Percentiles rank a stretch among this genome's conserved stretches.
These are phyloP conservation scores for Rhynchospora tenuis DNA, from an alignment of 176 grass and related monocot genomes.

Conservation along the genomic window DNA sequence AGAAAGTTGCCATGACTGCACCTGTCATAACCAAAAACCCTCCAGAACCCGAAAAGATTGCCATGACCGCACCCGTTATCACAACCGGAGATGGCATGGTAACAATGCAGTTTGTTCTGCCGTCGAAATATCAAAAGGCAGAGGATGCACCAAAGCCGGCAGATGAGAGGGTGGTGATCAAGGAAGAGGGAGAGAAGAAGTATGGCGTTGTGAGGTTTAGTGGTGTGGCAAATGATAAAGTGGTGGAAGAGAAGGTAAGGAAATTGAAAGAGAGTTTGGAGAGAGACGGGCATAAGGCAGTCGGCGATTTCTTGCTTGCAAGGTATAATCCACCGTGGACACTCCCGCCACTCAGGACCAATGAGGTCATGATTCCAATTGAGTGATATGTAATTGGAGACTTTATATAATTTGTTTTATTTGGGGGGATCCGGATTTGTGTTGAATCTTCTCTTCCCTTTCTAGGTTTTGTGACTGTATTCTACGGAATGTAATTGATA, in stretches of 20 bases:
- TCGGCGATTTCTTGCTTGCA: constrained; percentile 55
- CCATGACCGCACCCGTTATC: constrained; percentile 76
- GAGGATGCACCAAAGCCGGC: constrained; percentile 70
- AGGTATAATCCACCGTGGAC: constrained; percentile 92
- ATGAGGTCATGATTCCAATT: constrained; percentile 87
- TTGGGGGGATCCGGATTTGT: not conserved
- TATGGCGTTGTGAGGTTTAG: constrained; percentile 66
- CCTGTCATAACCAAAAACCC: constrained; percentile 53
- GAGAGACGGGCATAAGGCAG: constrained; percentile 49
- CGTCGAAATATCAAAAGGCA: constrained; percentile 54
- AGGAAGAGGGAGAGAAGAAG: constrained; percentile 54
- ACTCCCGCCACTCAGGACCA: constrained; percentile 82
- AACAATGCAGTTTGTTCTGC: constrained; percentile 87
- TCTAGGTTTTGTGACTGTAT: not conserved
- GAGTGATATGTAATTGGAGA: constrained; percentile 25
- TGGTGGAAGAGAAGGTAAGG: constrained; percentile 58
- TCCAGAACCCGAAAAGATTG: constrained; percentile 44
- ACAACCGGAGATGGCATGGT: constrained; percentile 36
- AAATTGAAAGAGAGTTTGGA: constrained; percentile 63
- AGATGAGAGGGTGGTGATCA: constrained; percentile 72
- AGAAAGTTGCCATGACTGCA: constrained; percentile 82
- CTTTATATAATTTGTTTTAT: not conserved
- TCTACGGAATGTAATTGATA: not conserved
- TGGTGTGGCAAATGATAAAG: constrained; percentile 52
- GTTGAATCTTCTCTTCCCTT: not conserved